These are phyloP conservation scores for Chaetomium sp. DNA, from an alignment of 2,329 filamentous ascomycete species.

Conservation along the genomic window DNA sequence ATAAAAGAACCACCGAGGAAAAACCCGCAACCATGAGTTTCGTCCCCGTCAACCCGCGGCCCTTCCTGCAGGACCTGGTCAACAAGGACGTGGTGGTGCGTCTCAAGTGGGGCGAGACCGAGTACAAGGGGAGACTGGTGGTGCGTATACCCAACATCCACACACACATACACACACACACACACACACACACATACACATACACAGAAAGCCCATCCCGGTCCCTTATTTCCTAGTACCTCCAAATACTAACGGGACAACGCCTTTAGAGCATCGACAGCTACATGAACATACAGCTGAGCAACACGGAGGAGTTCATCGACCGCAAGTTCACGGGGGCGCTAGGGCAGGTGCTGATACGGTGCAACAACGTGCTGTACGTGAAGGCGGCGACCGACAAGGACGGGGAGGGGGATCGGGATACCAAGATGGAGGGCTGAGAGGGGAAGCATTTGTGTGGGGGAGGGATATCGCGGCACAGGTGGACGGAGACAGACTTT, in stretches of 20 bases:
- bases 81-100: conserved; percentile 89
- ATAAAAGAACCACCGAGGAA: not conserved
- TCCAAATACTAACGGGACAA: not conserved
- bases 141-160: conserved; percentile 24
- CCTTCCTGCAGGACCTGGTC: conserved; percentile 93
- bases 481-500: not conserved
- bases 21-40: conserved; percentile 49
- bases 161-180: no score
- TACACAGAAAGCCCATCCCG: not conserved
- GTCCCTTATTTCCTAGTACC: no score
- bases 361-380: conserved; percentile 95
- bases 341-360: conserved; percentile 88
- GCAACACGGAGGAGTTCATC: conserved; percentile 88
- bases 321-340: conserved; percentile 81
- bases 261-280: conserved; percentile 75
- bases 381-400: conserved; percentile 62
- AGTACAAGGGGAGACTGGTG: conserved; percentile 88
- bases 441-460: not conserved
- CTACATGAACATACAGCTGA: conserved; percentile 98
- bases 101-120: conserved; percentile 96
- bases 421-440: conserved; percentile 62
- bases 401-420: conserved; percentile 54
- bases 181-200: no score
- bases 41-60: conserved; percentile 93
- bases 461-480: not conserved